A percentile compares a stretch with the other conserved stretches of the same genome.
Evolutionary conservation across 208 protist species (phyloP).

Genomic region (Zelonia costaricensis): DNA sequence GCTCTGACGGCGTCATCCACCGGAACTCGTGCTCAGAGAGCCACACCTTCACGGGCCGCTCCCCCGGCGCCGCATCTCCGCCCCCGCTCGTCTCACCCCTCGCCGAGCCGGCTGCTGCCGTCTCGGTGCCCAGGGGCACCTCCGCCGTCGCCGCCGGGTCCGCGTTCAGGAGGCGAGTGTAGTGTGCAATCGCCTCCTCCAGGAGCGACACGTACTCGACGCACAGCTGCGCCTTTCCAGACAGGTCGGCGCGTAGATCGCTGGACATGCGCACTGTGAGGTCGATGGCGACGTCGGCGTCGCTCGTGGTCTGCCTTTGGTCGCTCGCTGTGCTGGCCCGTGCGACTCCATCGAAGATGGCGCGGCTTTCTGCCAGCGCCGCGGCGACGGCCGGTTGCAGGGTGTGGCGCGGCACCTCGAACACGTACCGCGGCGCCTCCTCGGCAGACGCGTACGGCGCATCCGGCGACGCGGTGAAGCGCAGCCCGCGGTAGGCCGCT

Average conservation of each 20-base stretch:
- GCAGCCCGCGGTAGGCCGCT: not conserved
- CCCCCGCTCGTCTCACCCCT: no score
- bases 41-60: conserved; percentile 47
- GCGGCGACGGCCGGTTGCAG: conserved; percentile 35
- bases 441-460: conserved; percentile 14
- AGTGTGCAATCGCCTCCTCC: conserved; percentile 43
- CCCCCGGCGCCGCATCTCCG: not conserved
- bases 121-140: conserved; percentile 15
- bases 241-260: conserved; percentile 49
- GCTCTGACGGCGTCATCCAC: conserved; percentile 56
- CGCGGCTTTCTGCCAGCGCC: conserved; percentile 44
- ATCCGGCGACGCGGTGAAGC: conserved; percentile 27
- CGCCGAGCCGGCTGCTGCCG: no score
- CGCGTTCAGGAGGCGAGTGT: conserved; percentile 44
- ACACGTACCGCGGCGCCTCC: conserved; percentile 52
- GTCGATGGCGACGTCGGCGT: conserved; percentile 35
- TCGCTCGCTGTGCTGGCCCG: not conserved
- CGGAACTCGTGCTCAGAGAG: conserved; percentile 47
- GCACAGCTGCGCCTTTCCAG: conserved; percentile 69
- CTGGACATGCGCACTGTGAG: conserved; percentile 52
- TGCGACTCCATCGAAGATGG: not conserved
- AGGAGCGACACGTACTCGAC: conserved; percentile 69
- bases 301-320: not conserved
- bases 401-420: conserved; percentile 63
- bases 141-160: conserved; percentile 1